Conservation (phyloP, 805 yeast species). For the Pichia deserticola region DNA sequence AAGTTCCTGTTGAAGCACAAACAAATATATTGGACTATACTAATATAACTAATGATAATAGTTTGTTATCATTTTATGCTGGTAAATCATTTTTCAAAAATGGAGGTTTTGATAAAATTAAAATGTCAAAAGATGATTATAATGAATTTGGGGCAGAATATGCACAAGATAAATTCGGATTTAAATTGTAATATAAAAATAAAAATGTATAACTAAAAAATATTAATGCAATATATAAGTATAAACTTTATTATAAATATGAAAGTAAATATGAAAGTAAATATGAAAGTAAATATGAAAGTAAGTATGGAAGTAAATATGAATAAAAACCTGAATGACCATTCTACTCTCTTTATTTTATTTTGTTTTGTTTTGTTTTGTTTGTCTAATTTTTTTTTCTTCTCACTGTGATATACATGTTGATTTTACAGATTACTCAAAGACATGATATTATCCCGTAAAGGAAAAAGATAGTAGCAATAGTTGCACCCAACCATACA, state of each 20-base stretch:
- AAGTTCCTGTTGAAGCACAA: conserved; percentile 64
- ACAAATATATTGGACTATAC: conserved; percentile 38
- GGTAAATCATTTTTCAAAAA: conserved; percentile 42
- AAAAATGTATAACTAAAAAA: not conserved
- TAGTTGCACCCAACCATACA: conserved; percentile 35
- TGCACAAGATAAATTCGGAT: conserved; percentile 28
- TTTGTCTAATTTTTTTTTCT: too few species aligned
- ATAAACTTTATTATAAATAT: not conserved
- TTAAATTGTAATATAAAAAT: conserved; percentile 8
- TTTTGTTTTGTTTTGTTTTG: too few species aligned
- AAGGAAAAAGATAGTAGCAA: conserved; percentile 36
- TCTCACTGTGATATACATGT: too few species aligned
- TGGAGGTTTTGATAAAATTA: conserved; percentile 41
- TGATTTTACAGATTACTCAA: not conserved
- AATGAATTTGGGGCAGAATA: conserved; percentile 68
- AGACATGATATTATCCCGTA: conserved; percentile 29
- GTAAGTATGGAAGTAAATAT: too few species aligned
- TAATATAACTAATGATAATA: conserved; percentile 30
- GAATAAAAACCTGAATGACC: not conserved
- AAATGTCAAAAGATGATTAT: conserved; percentile 73
- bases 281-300: too few species aligned
- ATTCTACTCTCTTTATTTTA: too few species aligned
- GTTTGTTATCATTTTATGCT: conserved; percentile 44
- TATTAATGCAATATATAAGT: not conserved
- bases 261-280: too few species aligned